phyloP scores from a whole-genome alignment of 768 basidiomycete genomes.

The Lactarius tabidus region DNA sequence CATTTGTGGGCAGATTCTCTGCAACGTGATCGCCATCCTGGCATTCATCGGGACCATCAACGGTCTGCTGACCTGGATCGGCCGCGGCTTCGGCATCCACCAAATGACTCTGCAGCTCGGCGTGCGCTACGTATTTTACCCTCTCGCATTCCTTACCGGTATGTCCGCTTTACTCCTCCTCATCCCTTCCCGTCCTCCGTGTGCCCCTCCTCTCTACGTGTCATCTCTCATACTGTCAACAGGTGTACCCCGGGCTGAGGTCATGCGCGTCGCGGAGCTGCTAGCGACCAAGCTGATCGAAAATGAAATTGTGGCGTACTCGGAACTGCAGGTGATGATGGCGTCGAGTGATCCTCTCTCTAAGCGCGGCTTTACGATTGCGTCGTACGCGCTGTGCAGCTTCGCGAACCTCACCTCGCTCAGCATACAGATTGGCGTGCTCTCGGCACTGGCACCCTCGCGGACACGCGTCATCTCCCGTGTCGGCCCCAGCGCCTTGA shows the following conservation, averaged over 20 bases:
- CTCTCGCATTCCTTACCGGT: conserved; percentile 72
- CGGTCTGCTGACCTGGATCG: conserved; percentile 85
- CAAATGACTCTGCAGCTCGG: conserved; percentile 79
- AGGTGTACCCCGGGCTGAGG: conserved; percentile 77
- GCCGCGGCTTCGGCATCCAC: conserved; percentile 79
- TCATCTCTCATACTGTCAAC: no score
- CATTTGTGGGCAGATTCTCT: conserved; percentile 88
- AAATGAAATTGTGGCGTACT: conserved; percentile 83
- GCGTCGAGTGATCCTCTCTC: conserved; percentile 50
- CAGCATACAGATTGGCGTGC: conserved; percentile 82
- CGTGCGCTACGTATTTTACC: conserved; percentile 85
- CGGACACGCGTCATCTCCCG: conserved; percentile 67
- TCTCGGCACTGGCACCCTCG: conserved; percentile 64
- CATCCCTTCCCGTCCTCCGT: conserved; percentile 2
- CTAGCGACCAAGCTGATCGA: conserved; percentile 85
- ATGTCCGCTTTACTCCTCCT: conserved; percentile 5
- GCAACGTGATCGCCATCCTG: conserved; percentile 82
- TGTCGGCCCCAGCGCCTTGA: conserved; percentile 66
- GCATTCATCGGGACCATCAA: conserved; percentile 79
- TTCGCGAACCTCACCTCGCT: conserved; percentile 86
- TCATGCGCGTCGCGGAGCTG: conserved; percentile 72
- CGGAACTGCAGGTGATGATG: conserved; percentile 48
- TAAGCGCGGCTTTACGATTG: conserved; percentile 73
- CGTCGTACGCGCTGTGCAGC: conserved; percentile 84
- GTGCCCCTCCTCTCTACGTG: no score